phyloP scores from a whole-genome alignment of 805 yeast species.

The Henningerozyma blattae region DNA sequence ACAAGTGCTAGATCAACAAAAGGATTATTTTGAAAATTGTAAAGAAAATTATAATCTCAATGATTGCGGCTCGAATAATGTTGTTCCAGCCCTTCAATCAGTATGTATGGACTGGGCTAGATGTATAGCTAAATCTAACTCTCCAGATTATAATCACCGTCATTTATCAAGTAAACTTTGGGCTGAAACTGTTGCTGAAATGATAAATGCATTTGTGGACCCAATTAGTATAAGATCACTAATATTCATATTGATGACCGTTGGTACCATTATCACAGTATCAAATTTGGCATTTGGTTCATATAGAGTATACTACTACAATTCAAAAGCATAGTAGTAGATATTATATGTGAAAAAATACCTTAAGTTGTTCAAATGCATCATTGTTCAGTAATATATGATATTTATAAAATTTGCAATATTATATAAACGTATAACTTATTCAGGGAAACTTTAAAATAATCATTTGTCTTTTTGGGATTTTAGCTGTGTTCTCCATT shows the following conservation, averaged over 20 bases:
- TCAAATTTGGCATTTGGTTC: constrained; percentile 41
- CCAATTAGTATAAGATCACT: constrained; percentile 64
- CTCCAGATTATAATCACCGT: constrained; percentile 39
- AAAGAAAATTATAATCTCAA: constrained; percentile 57
- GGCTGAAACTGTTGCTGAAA: constrained; percentile 76
- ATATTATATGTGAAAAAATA: too few relatives aligned
- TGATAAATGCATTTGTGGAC: constrained; percentile 60
- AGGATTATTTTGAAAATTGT: constrained; percentile 57
- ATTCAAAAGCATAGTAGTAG: too few relatives aligned
- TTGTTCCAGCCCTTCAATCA: constrained; percentile 66
- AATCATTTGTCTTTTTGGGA: not conserved
- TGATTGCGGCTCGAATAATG: constrained; percentile 48
- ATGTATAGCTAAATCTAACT: too few relatives aligned
- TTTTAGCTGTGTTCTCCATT: constrained; percentile 35
- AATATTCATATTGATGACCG: constrained; percentile 32
- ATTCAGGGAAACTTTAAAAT: not conserved
- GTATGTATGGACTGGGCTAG: constrained; percentile 69
- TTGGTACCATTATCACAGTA: constrained; percentile 40
- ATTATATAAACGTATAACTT: too few relatives aligned
- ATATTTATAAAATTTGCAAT: too few relatives aligned
- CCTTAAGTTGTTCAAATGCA: too few relatives aligned
- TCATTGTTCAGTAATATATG: too few relatives aligned
- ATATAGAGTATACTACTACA: constrained; percentile 20
- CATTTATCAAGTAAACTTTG: constrained; percentile 61
- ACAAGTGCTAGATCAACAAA: constrained; percentile 42